These are phyloP conservation scores for Phytophthora quininea DNA, from an alignment of 352 stramenopile species.

Conservation along the genomic window DNA sequence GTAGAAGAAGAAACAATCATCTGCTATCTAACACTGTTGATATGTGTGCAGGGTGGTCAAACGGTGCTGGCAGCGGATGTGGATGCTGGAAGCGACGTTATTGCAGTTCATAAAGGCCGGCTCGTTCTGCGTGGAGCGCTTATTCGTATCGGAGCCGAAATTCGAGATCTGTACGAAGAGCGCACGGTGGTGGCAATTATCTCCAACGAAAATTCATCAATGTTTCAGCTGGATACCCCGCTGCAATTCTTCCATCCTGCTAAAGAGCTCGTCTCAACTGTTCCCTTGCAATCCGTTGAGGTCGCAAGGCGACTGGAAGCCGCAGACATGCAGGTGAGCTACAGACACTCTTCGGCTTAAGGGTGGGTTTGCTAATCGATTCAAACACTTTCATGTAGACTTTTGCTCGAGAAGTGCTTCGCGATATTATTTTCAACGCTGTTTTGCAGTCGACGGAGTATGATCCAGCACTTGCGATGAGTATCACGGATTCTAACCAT, in stretches of 20 bases:
- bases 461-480: background rate
- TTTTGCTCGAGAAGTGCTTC: conserved; percentile 11
- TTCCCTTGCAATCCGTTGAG: conserved; percentile 15
- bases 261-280: conserved; percentile 31
- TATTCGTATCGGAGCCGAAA: conserved; percentile 32
- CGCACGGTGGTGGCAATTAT: conserved; percentile 18
- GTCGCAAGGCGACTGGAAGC: conserved; percentile 4
- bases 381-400: conserved; percentile 6
- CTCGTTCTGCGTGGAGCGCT: conserved; percentile 27
- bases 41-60: conserved; percentile 20
- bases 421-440: background rate
- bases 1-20: too few species aligned
- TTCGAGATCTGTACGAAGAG: conserved; percentile 37
- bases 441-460: background rate
- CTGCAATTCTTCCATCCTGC: conserved; percentile 37
- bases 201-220: conserved; percentile 12
- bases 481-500: background rate
- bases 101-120: conserved; percentile 22
- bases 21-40: conserved; percentile 3
- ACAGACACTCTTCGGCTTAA: too few species aligned
- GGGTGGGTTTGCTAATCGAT: background rate
- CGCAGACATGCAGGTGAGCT: conserved; percentile 16
- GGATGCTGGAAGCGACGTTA: conserved; percentile 19
- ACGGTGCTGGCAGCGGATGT: conserved; percentile 27
- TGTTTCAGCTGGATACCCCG: conserved; percentile 17